Evolutionary conservation across 352 stramenopile genomes (phyloP), one percentile per base, ranked within the genome.

Genomic region (Phytophthora citrophthora): DNA sequence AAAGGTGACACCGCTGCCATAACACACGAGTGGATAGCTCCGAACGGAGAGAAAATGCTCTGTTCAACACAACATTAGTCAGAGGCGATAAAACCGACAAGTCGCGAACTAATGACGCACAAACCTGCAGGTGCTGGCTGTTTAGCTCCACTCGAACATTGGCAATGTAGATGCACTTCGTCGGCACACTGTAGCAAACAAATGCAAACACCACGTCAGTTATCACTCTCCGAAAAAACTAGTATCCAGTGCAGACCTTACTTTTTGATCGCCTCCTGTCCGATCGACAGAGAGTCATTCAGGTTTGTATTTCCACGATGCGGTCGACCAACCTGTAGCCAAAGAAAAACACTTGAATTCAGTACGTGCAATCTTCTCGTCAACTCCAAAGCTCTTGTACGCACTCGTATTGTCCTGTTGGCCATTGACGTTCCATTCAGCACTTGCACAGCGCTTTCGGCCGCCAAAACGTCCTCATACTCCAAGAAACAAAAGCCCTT

Each of bases 401-500:
- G 20, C 54, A 92, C 83, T 45, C 83, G 72, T 4, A 93, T 87
- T 15, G 70, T 66, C 56, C 85, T 71, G 39, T 93, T 91, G 23
- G 82, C 74, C 34, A 93, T 56, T 7, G 74, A 59, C 7, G 70
- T 74, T 32, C 82, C 85, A 43, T 93, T 93, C 2, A 93, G 75
- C 20, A 93, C 77, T 70, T 93, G 85, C 34, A 93, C 83, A 0
- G 83, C 85, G 39, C 79, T 91, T 47, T 93, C 85, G 7, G 85
- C 85, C 34, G 85, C 85, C 46, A 93, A 57, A n/a, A 91, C 81
- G 43, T 93, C 85, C 41, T 93, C 81, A 34, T 89, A 93, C 52
- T 93, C 85, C 53, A 93, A 68, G 58, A 93, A 93, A 63, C 85
- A 93, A 47, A 91, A 93, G 0, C 85, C 85, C 58, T 93, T 93